These are phyloP conservation scores for Calonectria montana DNA, from an alignment of 2,329 filamentous ascomycete genomes.

Conservation along the genomic window DNA sequence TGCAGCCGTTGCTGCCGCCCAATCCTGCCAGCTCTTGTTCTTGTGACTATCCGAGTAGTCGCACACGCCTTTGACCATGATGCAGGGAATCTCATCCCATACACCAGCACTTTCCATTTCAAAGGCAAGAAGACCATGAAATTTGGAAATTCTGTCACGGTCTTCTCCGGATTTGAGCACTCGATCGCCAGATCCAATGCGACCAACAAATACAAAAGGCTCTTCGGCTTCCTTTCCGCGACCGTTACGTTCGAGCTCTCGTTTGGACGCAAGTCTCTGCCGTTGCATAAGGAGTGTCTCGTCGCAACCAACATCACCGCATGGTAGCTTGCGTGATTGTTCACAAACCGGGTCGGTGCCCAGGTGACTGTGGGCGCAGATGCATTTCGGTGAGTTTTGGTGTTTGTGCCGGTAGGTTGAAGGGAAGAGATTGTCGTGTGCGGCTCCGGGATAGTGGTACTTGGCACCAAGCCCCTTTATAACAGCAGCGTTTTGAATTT, in stretches of 20 bases:
- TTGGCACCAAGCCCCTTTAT: neutral
- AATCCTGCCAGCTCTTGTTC: constrained; percentile 15
- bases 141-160: neutral
- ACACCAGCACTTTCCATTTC: constrained; percentile 19
- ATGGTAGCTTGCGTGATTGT: constrained; percentile 13
- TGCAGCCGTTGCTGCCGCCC: constrained; percentile 13
- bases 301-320: constrained; percentile 26
- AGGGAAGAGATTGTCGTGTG: constrained; percentile 45
- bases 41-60: constrained; percentile 19
- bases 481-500: neutral
- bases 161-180: constrained; percentile 51
- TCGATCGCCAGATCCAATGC: constrained; percentile 19
- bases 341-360: constrained; percentile 22
- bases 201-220: constrained; percentile 49
- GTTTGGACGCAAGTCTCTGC: neutral
- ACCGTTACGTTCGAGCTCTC: constrained; percentile 33
- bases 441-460: constrained; percentile 42
- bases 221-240: neutral
- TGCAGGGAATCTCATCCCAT: constrained; percentile 9
- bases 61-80: constrained; percentile 14
- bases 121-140: neutral
- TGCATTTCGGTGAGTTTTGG: constrained; percentile 21
- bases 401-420: constrained; percentile 48
- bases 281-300: constrained; percentile 34
- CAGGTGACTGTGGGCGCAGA: neutral